Conservation (phyloP, 495 filamentous ascomycete species). For the Neurospora africana region DNA sequence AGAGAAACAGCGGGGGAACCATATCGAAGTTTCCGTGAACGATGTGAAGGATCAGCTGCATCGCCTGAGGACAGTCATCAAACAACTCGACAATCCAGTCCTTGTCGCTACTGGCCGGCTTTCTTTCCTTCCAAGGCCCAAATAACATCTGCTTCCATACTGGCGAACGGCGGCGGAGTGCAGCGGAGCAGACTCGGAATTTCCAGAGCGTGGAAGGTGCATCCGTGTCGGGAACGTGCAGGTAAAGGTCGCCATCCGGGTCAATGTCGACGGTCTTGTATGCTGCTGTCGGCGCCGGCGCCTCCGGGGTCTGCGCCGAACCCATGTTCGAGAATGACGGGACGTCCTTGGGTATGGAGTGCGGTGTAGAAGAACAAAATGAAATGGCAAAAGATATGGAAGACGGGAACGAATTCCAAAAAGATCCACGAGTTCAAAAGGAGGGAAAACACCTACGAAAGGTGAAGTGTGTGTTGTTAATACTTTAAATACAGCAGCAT, state of each 20-base stretch:
- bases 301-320: not conserved
- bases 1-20: conserved; percentile 3
- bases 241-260: conserved; percentile 2
- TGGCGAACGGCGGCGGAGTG: conserved; percentile 11
- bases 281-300: not conserved
- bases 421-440: not conserved
- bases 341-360: not conserved
- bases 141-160: conserved; percentile 22
- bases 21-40: conserved; percentile 15
- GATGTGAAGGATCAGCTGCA: conserved; percentile 13
- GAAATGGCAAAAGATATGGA: not conserved
- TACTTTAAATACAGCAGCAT: not conserved
- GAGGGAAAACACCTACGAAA: not conserved
- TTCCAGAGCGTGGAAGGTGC: not conserved
- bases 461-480: not conserved
- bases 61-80: conserved; percentile 8
- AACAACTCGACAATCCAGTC: conserved; percentile 18
- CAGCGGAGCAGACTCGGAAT: conserved; percentile 18
- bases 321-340: not conserved
- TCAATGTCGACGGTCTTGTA: not conserved
- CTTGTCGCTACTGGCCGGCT: conserved; percentile 5
- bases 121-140: conserved; percentile 17
- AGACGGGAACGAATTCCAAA: not conserved
- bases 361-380: not conserved
- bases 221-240: not conserved